Conservation (phyloP, 768 basidiomycete genomes). For the Mycena belliarum region DNA sequence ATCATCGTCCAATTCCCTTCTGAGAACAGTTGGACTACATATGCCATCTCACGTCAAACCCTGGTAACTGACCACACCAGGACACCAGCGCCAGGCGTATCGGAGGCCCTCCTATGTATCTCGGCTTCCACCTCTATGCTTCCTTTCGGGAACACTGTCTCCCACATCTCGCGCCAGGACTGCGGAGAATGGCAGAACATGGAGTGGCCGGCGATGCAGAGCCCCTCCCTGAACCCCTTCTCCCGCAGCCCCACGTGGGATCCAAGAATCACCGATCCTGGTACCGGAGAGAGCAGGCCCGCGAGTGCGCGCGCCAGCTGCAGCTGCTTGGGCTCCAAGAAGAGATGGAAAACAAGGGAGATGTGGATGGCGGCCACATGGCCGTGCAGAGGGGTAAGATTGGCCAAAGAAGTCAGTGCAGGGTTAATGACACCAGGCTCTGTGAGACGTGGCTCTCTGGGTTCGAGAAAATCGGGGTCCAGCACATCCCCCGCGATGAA, state of each 20-base stretch:
- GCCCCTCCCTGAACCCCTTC: constrained; percentile 29
- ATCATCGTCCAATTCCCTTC: no score
- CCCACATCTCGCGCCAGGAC: constrained; percentile 40
- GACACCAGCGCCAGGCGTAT: not conserved
- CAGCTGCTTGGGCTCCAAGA: constrained; percentile 33
- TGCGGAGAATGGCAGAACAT: constrained; percentile 43
- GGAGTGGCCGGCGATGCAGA: constrained; percentile 6
- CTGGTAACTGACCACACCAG: constrained; percentile 25
- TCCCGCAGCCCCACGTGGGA: constrained; percentile 35
- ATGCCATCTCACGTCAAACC: not conserved
- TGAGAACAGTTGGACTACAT: no score
- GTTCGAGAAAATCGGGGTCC: constrained; percentile 43
- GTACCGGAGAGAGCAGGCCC: constrained; percentile 33
- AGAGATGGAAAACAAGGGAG: constrained; percentile 39
- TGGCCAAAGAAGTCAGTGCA: constrained; percentile 32
- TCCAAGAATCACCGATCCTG: constrained; percentile 37
- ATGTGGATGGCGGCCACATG: constrained; percentile 49
- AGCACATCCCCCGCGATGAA: constrained; percentile 62
- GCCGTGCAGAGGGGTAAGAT: constrained; percentile 48
- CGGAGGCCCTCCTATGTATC: constrained; percentile 12
- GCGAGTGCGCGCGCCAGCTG: constrained; percentile 32
- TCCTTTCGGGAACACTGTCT: constrained; percentile 33
- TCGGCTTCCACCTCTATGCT: constrained; percentile 28
- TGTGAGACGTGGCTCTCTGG: constrained; percentile 23
- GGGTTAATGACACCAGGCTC: constrained; percentile 22